A percentile compares a stretch with the other conserved stretches of the same genome.
Conservation (phyloP, 805 yeast species). For the Kurtzmaniella cleridarum region DNA sequence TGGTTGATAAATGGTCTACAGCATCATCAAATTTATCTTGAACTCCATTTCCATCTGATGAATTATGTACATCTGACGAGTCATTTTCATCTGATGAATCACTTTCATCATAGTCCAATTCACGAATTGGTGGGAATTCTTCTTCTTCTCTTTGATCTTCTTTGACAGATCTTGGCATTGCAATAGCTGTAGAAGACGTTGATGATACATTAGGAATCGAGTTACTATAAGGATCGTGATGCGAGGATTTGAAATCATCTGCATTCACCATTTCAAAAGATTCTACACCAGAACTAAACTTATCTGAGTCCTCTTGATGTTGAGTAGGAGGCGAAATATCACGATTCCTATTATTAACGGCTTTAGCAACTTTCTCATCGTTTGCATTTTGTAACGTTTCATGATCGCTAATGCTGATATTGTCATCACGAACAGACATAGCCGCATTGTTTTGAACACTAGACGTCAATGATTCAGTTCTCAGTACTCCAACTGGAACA, state of each 20-base stretch:
- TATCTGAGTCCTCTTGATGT: conserved; percentile 23
- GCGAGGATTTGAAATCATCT: conserved; percentile 33
- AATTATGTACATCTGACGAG: conserved; percentile 28
- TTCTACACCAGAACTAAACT: conserved; percentile 41
- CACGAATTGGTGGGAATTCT: conserved; percentile 62
- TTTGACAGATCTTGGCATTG: background rate
- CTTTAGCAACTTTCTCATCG: conserved; percentile 10
- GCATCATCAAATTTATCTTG: conserved; percentile 31
- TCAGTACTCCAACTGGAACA: conserved; percentile 41
- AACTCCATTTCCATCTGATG: conserved; percentile 18
- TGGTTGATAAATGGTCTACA: conserved; percentile 18
- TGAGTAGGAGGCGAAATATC: conserved; percentile 5
- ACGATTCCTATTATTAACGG: conserved; percentile 6
- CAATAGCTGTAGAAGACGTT: background rate
- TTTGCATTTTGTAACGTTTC: conserved; percentile 30
- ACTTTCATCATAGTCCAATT: conserved; percentile 49
- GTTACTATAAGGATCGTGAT: conserved; percentile 7
- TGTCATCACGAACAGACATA: conserved; percentile 77
- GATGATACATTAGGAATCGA: conserved; percentile 1
- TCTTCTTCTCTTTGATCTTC: background rate
- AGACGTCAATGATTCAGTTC: conserved; percentile 81
- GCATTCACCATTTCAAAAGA: conserved; percentile 52
- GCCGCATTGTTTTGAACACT: conserved; percentile 93
- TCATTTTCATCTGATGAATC: conserved; percentile 39
- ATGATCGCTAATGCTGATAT: conserved; percentile 38